Percentiles rank a stretch among this genome's conserved stretches.
These are phyloP conservation scores for Diplogelasinospora grovesii DNA, from an alignment of 495 filamentous ascomycete genomes.

Conservation along the genomic window DNA sequence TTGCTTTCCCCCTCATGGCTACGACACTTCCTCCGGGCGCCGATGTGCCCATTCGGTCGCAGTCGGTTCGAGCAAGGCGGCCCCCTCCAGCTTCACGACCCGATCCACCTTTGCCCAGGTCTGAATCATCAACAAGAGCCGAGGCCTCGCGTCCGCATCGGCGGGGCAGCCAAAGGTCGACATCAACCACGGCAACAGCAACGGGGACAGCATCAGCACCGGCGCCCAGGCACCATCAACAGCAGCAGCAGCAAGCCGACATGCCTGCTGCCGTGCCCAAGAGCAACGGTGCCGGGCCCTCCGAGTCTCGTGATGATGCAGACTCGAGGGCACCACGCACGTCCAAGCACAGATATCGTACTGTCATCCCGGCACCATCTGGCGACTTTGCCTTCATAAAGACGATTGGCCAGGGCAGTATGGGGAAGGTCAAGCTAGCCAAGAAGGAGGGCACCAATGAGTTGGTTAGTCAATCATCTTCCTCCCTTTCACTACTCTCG, in stretches of 20 bases:
- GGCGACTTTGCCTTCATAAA: conserved; percentile 92
- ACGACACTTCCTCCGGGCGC: conserved; percentile 22
- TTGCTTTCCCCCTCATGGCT: conserved; percentile 15
- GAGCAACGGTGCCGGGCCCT: conserved; percentile 40
- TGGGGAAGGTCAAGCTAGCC: conserved; percentile 91
- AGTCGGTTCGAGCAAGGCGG: conserved; percentile 28
- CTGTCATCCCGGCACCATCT: conserved; percentile 73
- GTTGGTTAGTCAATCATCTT: conserved; percentile 51
- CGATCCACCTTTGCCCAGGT: conserved; percentile 24
- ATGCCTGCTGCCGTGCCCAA: conserved; percentile 45
- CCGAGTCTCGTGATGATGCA: conserved; percentile 35
- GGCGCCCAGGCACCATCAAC: too few species aligned
- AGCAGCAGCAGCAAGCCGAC: conserved; percentile 31
- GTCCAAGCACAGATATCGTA: conserved; percentile 58
- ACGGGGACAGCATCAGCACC: too few species aligned
- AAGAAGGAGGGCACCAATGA: conserved; percentile 75
- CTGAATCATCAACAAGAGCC: conserved; percentile 28
- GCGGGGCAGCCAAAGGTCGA: conserved; percentile 31
- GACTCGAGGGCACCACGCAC: conserved; percentile 32
- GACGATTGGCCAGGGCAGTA: conserved; percentile 95
- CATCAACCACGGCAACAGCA: conserved; percentile 8
- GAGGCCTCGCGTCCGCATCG: conserved; percentile 39
- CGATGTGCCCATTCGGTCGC: conserved; percentile 29
- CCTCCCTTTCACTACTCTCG: conserved; percentile 1
- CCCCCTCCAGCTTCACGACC: conserved; percentile 25